Conservation (phyloP, 1,284 basidiomycete species). For the Ganoderma sinense region DNA sequence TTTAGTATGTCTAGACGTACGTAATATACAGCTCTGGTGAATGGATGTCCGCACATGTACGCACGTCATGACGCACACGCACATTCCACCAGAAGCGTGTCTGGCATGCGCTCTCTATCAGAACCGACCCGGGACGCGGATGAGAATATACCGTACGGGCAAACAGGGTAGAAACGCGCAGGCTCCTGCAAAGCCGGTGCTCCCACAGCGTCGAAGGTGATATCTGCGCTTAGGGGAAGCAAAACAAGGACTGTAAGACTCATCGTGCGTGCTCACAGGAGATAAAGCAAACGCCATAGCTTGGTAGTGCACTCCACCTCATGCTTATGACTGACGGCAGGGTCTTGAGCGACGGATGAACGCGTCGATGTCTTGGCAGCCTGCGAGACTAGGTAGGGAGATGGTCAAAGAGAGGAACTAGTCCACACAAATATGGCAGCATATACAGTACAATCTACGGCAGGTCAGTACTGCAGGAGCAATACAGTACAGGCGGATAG, state of each 20-base stretch:
- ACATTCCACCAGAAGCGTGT: slow-evolving; percentile 1
- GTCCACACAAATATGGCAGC: slow-evolving; percentile 14
- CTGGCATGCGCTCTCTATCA: neutral
- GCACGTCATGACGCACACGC: neutral
- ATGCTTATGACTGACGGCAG: neutral
- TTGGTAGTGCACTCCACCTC: slow-evolving; percentile 11
- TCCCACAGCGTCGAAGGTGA: neutral
- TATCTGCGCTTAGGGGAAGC: slow-evolving; percentile 18
- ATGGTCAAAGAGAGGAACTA: slow-evolving; percentile 18
- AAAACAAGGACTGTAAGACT: slow-evolving; percentile 20
- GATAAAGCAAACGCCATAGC: slow-evolving; percentile 20
- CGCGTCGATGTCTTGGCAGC: neutral
- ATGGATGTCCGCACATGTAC: neutral
- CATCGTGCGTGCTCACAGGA: slow-evolving; percentile 1
- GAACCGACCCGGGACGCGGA: neutral
- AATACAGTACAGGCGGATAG: neutral
- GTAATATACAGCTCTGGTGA: slow-evolving; percentile 2
- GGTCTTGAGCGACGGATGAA: neutral
- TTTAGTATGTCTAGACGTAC: neutral
- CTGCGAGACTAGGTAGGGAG: neutral
- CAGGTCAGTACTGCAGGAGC: neutral
- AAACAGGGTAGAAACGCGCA: neutral
- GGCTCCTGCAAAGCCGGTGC: neutral
- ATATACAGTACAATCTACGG: slow-evolving; percentile 25
- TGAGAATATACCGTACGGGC: neutral